Conservation (phyloP, 225 moss, liverwort and hornwort genomes). For the Pleurozium schreberi region DNA sequence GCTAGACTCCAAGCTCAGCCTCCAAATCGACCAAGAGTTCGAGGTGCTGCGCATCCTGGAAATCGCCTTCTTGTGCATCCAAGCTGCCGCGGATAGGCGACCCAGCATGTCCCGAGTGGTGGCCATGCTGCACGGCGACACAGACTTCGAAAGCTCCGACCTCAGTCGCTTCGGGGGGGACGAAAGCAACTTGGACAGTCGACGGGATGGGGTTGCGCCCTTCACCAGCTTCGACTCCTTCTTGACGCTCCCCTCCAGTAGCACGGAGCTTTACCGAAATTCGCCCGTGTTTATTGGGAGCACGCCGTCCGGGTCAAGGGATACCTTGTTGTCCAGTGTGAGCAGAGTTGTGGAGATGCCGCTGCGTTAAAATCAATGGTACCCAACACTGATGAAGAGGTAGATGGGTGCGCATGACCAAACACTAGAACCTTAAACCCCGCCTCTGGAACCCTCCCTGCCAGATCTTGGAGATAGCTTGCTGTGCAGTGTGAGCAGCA, state of each 20-base stretch:
- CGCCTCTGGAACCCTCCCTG: neutral
- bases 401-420: neutral
- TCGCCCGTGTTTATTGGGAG: neutral
- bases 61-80: slow-evolving; percentile 33
- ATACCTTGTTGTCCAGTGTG: slow-evolving; percentile 1
- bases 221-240: neutral
- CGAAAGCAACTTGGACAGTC: neutral
- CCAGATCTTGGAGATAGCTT: neutral
- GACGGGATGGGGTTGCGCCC: neutral
- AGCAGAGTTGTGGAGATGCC: slow-evolving; percentile 4
- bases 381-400: neutral
- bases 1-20: slow-evolving; percentile 5
- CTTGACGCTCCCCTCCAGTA: neutral
- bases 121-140: slow-evolving; percentile 33
- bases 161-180: neutral
- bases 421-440: neutral
- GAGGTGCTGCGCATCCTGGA: slow-evolving; percentile 13
- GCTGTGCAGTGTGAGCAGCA: neutral
- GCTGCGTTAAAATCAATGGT: neutral
- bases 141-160: neutral
- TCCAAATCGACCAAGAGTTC: slow-evolving; percentile 18
- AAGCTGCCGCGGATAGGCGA: slow-evolving; percentile 9
- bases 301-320: slow-evolving; percentile 12
- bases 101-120: slow-evolving; percentile 41
- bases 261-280: neutral